phyloP scores from a whole-genome alignment of 352 stramenopile genomes.

The Plasmopara viticola region DNA sequence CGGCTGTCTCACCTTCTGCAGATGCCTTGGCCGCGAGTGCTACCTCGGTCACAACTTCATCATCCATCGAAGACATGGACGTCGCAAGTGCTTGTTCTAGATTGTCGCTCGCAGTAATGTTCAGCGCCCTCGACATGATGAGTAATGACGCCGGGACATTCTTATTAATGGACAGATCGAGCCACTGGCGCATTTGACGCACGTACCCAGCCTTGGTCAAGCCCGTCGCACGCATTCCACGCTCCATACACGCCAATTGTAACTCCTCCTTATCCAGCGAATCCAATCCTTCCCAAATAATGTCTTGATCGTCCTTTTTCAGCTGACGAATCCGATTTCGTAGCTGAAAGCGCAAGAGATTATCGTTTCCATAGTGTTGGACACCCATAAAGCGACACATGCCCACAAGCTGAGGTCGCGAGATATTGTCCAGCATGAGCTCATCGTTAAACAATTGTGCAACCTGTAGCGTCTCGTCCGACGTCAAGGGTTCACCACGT shows the following conservation, averaged over 20 bases:
- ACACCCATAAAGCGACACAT: constrained; percentile 98
- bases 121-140: constrained; percentile 98
- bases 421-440: constrained; percentile 98
- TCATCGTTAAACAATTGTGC: constrained; percentile 96
- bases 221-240: constrained; percentile 95
- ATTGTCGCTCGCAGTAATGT: constrained; percentile 86
- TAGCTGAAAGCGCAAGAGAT: constrained; percentile 94
- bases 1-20: constrained; percentile 44
- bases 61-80: constrained; percentile 85
- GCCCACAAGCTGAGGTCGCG: constrained; percentile 93
- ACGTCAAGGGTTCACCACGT: constrained; percentile 61
- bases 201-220: constrained; percentile 95
- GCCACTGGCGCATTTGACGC: constrained; percentile 94
- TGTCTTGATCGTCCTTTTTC: constrained; percentile 98
- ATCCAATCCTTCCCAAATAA: constrained; percentile 98
- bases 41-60: constrained; percentile 85
- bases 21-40: constrained; percentile 67
- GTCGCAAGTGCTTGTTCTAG: constrained; percentile 80
- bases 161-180: constrained; percentile 97
- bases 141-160: constrained; percentile 97
- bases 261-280: constrained; percentile 98
- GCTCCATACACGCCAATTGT: constrained; percentile 93
- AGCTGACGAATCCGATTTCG: constrained; percentile 90
- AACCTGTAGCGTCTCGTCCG: constrained; percentile 85
- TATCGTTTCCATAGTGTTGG: constrained; percentile 94